Conservation (phyloP, 2,329 filamentous ascomycete species). For the Madurella fahalii region DNA sequence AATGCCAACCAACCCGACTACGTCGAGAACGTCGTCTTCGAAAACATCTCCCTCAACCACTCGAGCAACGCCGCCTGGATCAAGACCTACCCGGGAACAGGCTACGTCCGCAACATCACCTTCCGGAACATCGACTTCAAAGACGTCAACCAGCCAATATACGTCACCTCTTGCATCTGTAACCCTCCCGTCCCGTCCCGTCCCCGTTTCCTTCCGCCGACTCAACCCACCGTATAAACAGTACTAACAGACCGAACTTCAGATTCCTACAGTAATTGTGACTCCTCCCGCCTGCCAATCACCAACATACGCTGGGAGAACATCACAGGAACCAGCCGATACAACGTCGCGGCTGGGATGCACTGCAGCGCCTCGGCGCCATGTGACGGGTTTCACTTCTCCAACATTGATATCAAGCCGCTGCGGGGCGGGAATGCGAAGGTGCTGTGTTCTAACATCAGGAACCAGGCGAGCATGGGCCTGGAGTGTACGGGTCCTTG, state of each 20-base stretch:
- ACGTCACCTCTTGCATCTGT: constrained; percentile 44
- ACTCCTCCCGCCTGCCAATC: constrained; percentile 40
- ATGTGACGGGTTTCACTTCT: constrained; percentile 43
- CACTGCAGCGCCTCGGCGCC: constrained; percentile 41
- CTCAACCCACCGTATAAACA: not conserved
- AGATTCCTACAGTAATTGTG: constrained; percentile 36
- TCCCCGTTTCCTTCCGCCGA: not conserved
- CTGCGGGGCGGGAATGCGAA: constrained; percentile 38
- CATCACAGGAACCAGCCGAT: constrained; percentile 45
- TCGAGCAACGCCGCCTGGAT: constrained; percentile 40
- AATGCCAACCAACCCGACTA: constrained; percentile 34
- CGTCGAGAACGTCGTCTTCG: constrained; percentile 36
- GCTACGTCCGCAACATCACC: constrained; percentile 41
- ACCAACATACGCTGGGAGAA: constrained; percentile 47
- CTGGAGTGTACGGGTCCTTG: constrained; percentile 36
- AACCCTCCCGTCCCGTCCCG: not conserved
- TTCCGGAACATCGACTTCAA: constrained; percentile 39
- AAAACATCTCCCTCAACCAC: constrained; percentile 37
- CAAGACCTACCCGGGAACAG: constrained; percentile 39
- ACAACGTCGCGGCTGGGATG: constrained; percentile 45
- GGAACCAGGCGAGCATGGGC: constrained; percentile 33
- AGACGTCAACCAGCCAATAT: constrained; percentile 47
- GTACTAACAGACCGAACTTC: not conserved
- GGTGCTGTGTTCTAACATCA: constrained; percentile 42
- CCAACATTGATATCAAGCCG: constrained; percentile 42